Conservation (phyloP, 2,329 filamentous ascomycete genomes). For the Claviceps sp. region DNA sequence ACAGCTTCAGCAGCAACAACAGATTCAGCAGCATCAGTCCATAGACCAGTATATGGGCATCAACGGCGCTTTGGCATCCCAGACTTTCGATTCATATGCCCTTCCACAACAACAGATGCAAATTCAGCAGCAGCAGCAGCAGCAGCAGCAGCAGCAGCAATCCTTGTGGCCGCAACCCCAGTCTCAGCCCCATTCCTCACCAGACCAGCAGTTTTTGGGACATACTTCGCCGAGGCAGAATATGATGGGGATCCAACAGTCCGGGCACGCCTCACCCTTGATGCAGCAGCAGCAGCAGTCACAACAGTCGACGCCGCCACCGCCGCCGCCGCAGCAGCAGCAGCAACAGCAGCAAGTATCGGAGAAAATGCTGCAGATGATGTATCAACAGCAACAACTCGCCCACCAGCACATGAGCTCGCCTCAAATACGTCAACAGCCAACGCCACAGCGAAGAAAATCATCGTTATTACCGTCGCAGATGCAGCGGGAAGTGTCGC, state of each 20-base stretch:
- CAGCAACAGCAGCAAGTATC: slow-evolving; percentile 5
- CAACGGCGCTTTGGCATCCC: not conserved
- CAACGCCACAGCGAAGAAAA: slow-evolving; percentile 7
- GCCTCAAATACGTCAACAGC: slow-evolving; percentile 10
- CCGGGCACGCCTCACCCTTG: slow-evolving; percentile 4
- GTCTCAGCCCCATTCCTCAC: slow-evolving; percentile 9
- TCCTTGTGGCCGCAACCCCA: slow-evolving; percentile 7
- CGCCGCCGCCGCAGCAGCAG: not conserved
- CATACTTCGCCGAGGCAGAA: slow-evolving; percentile 5
- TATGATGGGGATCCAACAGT: slow-evolving; percentile 2
- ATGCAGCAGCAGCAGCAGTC: not conserved
- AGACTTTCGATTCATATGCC: slow-evolving; percentile 10
- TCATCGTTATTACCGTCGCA: slow-evolving; percentile 7
- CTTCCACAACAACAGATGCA: slow-evolving; percentile 10
- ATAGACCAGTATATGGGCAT: slow-evolving; percentile 1
- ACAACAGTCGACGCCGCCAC: slow-evolving; percentile 3
- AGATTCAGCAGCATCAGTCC: slow-evolving; percentile 6
- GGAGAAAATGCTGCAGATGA: slow-evolving; percentile 6
- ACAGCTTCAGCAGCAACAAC: slow-evolving; percentile 5
- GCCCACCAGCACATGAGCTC: slow-evolving; percentile 8
- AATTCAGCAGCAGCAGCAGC: slow-evolving; percentile 3
- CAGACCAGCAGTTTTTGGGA: slow-evolving; percentile 4
- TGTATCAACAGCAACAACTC: slow-evolving; percentile 8
- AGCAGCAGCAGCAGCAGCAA: slow-evolving; percentile 1
- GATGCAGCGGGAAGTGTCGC: slow-evolving; percentile 6